Evolutionary conservation across 2,329 filamentous ascomycete species (phyloP).

Genomic region (Fusarium newnesense): DNA sequence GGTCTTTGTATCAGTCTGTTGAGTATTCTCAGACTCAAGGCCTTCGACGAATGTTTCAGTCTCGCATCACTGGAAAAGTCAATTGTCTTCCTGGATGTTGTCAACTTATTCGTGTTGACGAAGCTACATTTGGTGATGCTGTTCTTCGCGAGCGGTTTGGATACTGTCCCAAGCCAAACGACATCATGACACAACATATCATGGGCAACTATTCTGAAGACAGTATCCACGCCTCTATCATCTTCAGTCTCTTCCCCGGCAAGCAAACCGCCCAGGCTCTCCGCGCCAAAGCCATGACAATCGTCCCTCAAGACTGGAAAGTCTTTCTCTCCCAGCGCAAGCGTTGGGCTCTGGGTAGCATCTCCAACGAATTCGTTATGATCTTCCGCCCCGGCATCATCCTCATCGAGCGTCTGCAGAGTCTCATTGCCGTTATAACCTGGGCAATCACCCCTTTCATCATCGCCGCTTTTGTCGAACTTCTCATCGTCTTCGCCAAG

Average conservation of each 20-base stretch:
- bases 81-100: constrained; percentile 61
- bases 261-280: constrained; percentile 59
- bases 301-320: constrained; percentile 56
- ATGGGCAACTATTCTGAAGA: constrained; percentile 62
- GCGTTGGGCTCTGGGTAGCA: constrained; percentile 60
- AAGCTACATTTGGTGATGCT: constrained; percentile 59
- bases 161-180: constrained; percentile 60
- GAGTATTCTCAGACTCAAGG: constrained; percentile 61
- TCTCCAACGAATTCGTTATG: constrained; percentile 61
- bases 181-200: constrained; percentile 60
- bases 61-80: constrained; percentile 60
- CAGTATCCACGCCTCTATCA: constrained; percentile 60
- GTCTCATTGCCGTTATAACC: constrained; percentile 57
- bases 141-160: constrained; percentile 59
- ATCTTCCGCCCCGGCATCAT: constrained; percentile 56
- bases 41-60: constrained; percentile 60
- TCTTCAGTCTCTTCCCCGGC: constrained; percentile 57
- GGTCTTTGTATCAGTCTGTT: constrained; percentile 59
- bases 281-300: constrained; percentile 58
- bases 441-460: constrained; percentile 59
- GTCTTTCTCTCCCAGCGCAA: constrained; percentile 62
- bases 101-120: constrained; percentile 60
- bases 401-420: constrained; percentile 56
- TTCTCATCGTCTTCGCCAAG: constrained; percentile 50
- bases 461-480: constrained; percentile 52